These are phyloP conservation scores for Fusarium setosum DNA, from an alignment of 2,329 filamentous ascomycete genomes.

Conservation along the genomic window DNA sequence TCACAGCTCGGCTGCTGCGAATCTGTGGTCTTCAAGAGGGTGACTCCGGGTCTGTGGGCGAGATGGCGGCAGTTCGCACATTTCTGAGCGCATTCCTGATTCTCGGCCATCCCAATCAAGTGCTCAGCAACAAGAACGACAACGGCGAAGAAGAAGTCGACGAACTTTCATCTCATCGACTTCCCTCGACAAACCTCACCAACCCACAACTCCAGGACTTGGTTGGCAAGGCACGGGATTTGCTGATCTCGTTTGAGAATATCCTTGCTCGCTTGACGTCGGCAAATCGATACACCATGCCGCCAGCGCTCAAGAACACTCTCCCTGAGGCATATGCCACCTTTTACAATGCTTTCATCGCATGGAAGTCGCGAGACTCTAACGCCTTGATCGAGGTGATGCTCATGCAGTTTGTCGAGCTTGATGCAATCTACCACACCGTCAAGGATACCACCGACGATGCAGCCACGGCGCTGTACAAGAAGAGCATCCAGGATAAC, in stretches of 20 bases:
- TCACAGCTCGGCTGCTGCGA: conserved; percentile 74
- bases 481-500: conserved; percentile 83
- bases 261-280: conserved; percentile 74
- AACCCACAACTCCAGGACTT: conserved; percentile 76
- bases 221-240: conserved; percentile 80
- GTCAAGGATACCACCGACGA: conserved; percentile 83
- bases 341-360: conserved; percentile 83
- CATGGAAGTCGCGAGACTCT: conserved; percentile 86
- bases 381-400: conserved; percentile 83
- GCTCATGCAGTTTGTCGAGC: conserved; percentile 86
- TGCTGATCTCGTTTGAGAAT: conserved; percentile 82
- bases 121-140: conserved; percentile 80
- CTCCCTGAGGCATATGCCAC: conserved; percentile 77
- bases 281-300: conserved; percentile 75
- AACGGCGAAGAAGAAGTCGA: conserved; percentile 63
- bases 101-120: conserved; percentile 80
- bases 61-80: conserved; percentile 78
- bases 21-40: conserved; percentile 78
- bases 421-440: conserved; percentile 85
- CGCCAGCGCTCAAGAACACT: conserved; percentile 69
- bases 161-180: conserved; percentile 42
- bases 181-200: conserved; percentile 60
- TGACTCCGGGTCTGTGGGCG: conserved; percentile 69
- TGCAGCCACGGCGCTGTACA: conserved; percentile 80
- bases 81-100: conserved; percentile 86